Evolutionary conservation across 176 grass and related monocot species (phyloP), one percentile per base, ranked within the genome.

Genomic region (Oryza meyeriana): DNA sequence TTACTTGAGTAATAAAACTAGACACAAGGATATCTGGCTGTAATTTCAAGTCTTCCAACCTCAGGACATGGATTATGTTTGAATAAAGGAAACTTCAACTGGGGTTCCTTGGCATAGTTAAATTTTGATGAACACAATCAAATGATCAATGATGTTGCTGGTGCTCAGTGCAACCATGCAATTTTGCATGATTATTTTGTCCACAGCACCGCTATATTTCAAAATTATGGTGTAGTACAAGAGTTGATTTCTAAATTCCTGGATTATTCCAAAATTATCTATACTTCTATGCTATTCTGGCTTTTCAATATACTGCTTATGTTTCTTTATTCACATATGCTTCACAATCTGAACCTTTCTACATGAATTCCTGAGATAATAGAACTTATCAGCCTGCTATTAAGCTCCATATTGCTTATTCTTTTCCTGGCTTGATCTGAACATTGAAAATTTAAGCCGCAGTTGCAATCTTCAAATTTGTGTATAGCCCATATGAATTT

Each of bases 401-500:
- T 47, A 44, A 76, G 65, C 41, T 6, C 45, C 35, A 26, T 29
- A 36, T 82, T 57, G 74, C 47, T 78, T 47, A 50, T 63, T 9
- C 28, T 81, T 81, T 71, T 58, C 25, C 69, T 70, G 12, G 65
- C 52, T 12, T 69, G 48, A 8, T 62, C 12, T 17, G 61, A 86
- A 58, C 6, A 79, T 31, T 48, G 61, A 29, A 58, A 28, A 34
- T 3, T 74, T 81, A 69, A 18, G 10, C 18, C 32, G 33, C 74
- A 33, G 10, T 17, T 67, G 47, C 22, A 69, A 27, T 66, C 48
- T 81, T 58, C 33, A 42, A 42, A 73, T 5, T 8, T 82, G 20
- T 77, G 14, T 27, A 20, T 31, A 79, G 64, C 70, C 66, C 55
- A 47, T 63, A 79, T 71, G 71, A 52, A 70, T 32, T 75, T 76